phyloP scores from a whole-genome alignment of 208 protist genomes.

The Wallacemonas sp. region DNA sequence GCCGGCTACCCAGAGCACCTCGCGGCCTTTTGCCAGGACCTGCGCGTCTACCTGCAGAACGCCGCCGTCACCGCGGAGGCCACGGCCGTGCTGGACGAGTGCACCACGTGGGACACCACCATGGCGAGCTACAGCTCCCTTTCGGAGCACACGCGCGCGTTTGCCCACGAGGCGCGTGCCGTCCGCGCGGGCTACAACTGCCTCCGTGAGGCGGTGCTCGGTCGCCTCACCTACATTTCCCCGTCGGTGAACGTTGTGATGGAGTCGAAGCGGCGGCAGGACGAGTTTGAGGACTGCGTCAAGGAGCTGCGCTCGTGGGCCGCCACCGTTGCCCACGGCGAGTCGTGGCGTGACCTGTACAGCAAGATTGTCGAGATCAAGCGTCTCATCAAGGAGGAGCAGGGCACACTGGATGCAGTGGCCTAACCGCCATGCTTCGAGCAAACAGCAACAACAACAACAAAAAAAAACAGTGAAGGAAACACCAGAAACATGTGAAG shows the following conservation, averaged over 20 bases:
- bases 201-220: slow-evolving; percentile 68
- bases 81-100: slow-evolving; percentile 16
- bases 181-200: slow-evolving; percentile 66
- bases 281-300: slow-evolving; percentile 74
- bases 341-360: slow-evolving; percentile 81
- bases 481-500: too few species aligned
- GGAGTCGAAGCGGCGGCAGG: slow-evolving; percentile 68
- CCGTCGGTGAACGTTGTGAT: slow-evolving; percentile 48
- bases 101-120: slow-evolving; percentile 2
- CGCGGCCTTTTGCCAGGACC: slow-evolving; percentile 35
- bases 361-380: slow-evolving; percentile 75
- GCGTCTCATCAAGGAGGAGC: slow-evolving; percentile 63
- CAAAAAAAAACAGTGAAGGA: too few species aligned
- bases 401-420: slow-evolving; percentile 22
- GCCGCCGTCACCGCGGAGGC: slow-evolving; percentile 7
- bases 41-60: slow-evolving; percentile 20
- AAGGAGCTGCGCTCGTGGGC: slow-evolving; percentile 80
- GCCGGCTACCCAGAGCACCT: slow-evolving; percentile 47
- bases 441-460: too few species aligned
- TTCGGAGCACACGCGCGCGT: slow-evolving; percentile 38
- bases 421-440: too few species aligned
- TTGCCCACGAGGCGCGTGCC: slow-evolving; percentile 58
- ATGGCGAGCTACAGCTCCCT: slow-evolving; percentile 33
- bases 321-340: slow-evolving; percentile 52
- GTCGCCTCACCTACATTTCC: slow-evolving; percentile 76